These are phyloP conservation scores for Nidula microcarpa DNA, from an alignment of 768 basidiomycete species.

Conservation along the genomic window DNA sequence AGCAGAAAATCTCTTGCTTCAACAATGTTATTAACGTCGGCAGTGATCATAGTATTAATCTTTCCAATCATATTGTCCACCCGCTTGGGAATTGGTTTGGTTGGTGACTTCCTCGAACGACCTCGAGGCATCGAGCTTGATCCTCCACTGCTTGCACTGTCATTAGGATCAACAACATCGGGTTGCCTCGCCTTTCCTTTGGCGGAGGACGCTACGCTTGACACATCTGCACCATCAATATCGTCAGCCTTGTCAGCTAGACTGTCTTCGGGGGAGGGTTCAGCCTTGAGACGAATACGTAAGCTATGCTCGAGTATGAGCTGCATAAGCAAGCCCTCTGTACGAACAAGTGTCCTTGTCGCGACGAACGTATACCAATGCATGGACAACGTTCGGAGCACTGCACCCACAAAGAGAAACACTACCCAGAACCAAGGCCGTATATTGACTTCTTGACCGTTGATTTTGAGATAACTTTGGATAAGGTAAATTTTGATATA, in stretches of 20 bases:
- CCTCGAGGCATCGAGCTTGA: background rate
- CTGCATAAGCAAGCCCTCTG: constrained; percentile 40
- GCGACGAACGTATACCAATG: constrained; percentile 33
- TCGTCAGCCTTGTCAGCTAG: background rate
- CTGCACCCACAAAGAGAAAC: constrained; percentile 5
- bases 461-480: constrained; percentile 17
- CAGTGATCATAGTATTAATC: constrained; percentile 70
- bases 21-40: constrained; percentile 41
- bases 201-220: too few relatives aligned
- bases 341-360: constrained; percentile 42
- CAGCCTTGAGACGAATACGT: constrained; percentile 55
- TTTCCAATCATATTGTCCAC: constrained; percentile 57
- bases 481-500: background rate
- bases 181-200: too few relatives aligned
- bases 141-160: background rate
- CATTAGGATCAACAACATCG: too few relatives aligned
- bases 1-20: constrained; percentile 15
- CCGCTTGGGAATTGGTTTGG: background rate
- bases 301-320: constrained; percentile 42
- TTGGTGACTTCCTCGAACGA: too few relatives aligned
- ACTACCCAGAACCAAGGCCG: constrained; percentile 13
- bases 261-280: constrained; percentile 9
- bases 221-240: background rate
- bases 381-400: constrained; percentile 13
- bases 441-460: constrained; percentile 3